These are phyloP conservation scores for Tricholoma hemisulphureum DNA, from an alignment of 768 basidiomycete species.

Conservation along the genomic window DNA sequence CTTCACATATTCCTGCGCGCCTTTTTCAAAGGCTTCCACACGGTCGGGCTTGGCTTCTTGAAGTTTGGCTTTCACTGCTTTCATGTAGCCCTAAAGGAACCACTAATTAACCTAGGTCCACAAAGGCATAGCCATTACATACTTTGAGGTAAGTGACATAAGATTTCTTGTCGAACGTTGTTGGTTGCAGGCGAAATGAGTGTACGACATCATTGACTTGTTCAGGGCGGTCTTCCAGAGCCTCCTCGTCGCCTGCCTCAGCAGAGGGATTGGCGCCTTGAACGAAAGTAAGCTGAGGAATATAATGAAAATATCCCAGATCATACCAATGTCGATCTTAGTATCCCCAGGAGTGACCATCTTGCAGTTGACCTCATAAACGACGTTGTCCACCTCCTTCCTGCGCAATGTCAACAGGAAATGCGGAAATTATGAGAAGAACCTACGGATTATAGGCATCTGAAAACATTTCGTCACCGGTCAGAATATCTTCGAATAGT, in stretches of 20 bases:
- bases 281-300: background rate
- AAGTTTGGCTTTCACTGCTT: conserved; percentile 74
- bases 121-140: conserved; percentile 6
- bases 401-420: conserved; percentile 38
- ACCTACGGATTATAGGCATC: conserved; percentile 87
- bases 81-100: conserved; percentile 83
- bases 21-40: conserved; percentile 78
- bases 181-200: conserved; percentile 86
- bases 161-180: conserved; percentile 87
- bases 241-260: conserved; percentile 76
- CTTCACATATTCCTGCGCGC: conserved; percentile 75
- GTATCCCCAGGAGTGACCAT: conserved; percentile 63
- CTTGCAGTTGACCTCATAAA: conserved; percentile 84
- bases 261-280: conserved; percentile 92
- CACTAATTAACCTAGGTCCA: background rate
- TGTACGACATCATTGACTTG: conserved; percentile 87
- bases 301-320: background rate
- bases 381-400: conserved; percentile 74
- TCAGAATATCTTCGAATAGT: conserved; percentile 70
- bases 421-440: background rate
- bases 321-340: conserved; percentile 85
- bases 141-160: conserved; percentile 85
- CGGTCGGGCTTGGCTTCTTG: conserved; percentile 50
- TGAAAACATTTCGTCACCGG: conserved; percentile 88
- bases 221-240: conserved; percentile 71